Conservation (phyloP, 2,329 filamentous ascomycete species). For the Stagonosporopsis tanaceti region DNA sequence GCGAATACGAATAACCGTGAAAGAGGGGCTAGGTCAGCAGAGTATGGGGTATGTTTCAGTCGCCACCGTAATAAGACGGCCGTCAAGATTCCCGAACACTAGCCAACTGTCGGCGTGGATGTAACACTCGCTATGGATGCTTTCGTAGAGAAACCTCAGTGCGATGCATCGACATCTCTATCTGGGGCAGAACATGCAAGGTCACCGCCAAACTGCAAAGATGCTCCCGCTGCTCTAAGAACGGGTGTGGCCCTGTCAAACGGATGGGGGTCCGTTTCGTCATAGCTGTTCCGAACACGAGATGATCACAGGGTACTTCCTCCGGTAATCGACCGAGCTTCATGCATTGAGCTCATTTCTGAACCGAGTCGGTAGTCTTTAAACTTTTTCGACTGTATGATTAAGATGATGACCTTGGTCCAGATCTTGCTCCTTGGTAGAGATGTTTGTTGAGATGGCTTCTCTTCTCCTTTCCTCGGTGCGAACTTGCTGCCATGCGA, state of each 20-base stretch:
- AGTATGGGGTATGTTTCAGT: constrained; percentile 12
- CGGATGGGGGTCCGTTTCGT: not conserved
- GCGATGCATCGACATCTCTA: not conserved
- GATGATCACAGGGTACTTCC: constrained; percentile 6
- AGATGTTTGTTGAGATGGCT: constrained; percentile 8
- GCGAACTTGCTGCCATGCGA: constrained; percentile 58
- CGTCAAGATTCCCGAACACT: not conserved
- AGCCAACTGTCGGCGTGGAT: not conserved
- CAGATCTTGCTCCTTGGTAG: constrained; percentile 20
- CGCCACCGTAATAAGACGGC: constrained; percentile 1
- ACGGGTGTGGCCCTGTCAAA: not conserved
- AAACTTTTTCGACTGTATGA: constrained; percentile 20
- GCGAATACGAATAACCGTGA: not conserved
- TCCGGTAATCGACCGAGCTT: not conserved
- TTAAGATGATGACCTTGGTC: constrained; percentile 13
- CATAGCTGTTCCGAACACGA: not conserved
- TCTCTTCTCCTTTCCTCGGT: constrained; percentile 47
- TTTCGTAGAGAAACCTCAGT: not conserved
- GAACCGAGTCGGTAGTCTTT: not conserved
- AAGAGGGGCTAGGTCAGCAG: not conserved
- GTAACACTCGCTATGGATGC: not conserved
- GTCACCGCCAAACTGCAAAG: not conserved
- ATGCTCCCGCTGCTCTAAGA: constrained; percentile 5
- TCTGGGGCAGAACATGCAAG: not conserved
- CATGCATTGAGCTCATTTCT: constrained; percentile 11